These are phyloP conservation scores for Cercis canadensis DNA, from an alignment of 306 rosid genomes.

Conservation along the genomic window DNA sequence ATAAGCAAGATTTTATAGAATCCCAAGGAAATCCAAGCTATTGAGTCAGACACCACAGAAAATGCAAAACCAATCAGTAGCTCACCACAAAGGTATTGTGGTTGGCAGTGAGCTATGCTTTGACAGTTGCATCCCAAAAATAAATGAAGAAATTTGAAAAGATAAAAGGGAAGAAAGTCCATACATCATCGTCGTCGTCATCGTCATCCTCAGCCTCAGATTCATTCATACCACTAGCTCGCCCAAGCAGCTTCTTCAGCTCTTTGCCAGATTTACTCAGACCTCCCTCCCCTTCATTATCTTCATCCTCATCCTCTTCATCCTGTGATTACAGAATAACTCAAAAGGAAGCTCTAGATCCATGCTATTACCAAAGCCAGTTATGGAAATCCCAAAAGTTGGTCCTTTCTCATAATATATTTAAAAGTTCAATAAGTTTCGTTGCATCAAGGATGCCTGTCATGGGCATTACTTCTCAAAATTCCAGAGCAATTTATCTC, in stretches of 20 bases:
- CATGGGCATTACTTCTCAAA: slow-evolving; percentile 17
- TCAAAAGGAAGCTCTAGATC: slow-evolving; percentile 26
- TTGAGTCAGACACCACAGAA: background rate
- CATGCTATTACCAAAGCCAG: slow-evolving; percentile 25
- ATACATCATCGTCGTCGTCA: slow-evolving; percentile 68
- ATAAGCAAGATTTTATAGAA: slow-evolving; percentile 27
- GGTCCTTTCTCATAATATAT: background rate
- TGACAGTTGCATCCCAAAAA: background rate
- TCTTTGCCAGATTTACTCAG: slow-evolving; percentile 97
- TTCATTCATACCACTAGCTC: slow-evolving; percentile 72
- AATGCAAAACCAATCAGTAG: slow-evolving; percentile 5
- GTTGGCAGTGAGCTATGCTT: too few species aligned
- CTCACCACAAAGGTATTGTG: slow-evolving; percentile 10
- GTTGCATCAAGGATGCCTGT: slow-evolving; percentile 26
- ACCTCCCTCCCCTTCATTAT: slow-evolving; percentile 81
- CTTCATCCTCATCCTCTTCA: slow-evolving; percentile 82
- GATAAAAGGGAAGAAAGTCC: slow-evolving; percentile 21
- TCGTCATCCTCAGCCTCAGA: slow-evolving; percentile 90
- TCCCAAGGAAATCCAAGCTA: slow-evolving; percentile 19
- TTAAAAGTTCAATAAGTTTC: background rate
- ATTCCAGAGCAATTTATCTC: slow-evolving; percentile 8
- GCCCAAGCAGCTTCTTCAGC: slow-evolving; percentile 87
- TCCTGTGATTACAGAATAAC: slow-evolving; percentile 60
- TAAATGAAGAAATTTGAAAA: background rate
- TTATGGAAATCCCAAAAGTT: slow-evolving; percentile 3